phyloP scores from a whole-genome alignment of 805 yeast species.

The Yamadazyma paraphyllophila region DNA sequence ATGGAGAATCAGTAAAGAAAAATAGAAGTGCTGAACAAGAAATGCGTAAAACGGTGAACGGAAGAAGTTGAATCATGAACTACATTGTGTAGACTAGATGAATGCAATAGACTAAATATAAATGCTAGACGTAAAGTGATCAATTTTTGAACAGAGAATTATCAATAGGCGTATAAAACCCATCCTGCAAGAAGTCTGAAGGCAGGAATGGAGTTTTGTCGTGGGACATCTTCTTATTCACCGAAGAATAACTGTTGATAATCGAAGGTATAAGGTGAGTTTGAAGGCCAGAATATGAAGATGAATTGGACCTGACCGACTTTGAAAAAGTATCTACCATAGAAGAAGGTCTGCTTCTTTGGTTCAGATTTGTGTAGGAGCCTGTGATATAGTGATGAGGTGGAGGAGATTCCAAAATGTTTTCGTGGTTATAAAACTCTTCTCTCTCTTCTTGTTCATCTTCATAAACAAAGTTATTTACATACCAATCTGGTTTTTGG shows the following conservation, averaged over 20 bases:
- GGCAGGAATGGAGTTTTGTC: constrained; percentile 43
- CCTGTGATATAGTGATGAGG: constrained; percentile 18
- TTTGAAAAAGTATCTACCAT: constrained; percentile 2
- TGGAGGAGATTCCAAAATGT: constrained; percentile 13
- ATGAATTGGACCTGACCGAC: constrained; percentile 9
- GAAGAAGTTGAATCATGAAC: too few relatives aligned
- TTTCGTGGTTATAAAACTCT: neutral
- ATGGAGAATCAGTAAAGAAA: constrained; percentile 58
- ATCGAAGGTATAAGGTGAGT: constrained; percentile 41
- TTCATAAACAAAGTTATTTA: constrained; percentile 18
- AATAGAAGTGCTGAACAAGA: neutral
- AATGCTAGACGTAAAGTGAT: neutral
- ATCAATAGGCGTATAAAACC: constrained; percentile 19
- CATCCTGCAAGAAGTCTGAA: constrained; percentile 38
- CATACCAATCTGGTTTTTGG: constrained; percentile 41
- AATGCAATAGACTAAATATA: neutral
- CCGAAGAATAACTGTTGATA: constrained; percentile 37
- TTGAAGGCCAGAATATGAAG: constrained; percentile 15
- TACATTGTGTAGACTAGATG: too few relatives aligned
- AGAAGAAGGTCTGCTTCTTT: constrained; percentile 1
- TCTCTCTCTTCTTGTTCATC: constrained; percentile 14
- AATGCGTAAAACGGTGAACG: too few relatives aligned
- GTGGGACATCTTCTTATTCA: constrained; percentile 33
- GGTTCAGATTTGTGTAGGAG: constrained; percentile 1
- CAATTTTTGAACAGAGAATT: constrained; percentile 11